Evolutionary conservation across 2,329 filamentous ascomycete species (phyloP).

Genomic region (Cytospora piceicola): DNA sequence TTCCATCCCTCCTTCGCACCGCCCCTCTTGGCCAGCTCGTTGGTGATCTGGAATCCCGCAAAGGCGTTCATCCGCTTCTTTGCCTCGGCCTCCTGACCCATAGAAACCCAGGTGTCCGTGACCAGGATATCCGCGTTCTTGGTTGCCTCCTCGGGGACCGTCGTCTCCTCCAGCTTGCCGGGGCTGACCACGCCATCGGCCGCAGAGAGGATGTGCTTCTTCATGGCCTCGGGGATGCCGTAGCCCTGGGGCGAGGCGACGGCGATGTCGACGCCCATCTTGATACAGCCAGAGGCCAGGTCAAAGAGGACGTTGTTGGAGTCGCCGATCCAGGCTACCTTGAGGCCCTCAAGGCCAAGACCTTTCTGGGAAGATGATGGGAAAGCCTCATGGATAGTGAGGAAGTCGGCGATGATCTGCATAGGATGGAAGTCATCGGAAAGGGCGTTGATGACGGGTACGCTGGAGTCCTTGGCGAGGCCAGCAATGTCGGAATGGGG

Average conservation of each 20-base stretch:
- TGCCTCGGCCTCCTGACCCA: constrained; percentile 92
- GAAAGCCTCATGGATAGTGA: constrained; percentile 85
- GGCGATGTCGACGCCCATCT: constrained; percentile 82
- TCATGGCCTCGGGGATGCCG: constrained; percentile 77
- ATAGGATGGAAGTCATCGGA: constrained; percentile 92
- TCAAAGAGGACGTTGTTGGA: constrained; percentile 98
- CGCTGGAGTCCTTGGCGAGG: constrained; percentile 72
- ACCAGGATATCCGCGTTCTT: constrained; percentile 87
- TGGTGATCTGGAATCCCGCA: constrained; percentile 87
- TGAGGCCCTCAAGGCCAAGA: constrained; percentile 78
- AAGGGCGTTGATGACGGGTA: constrained; percentile 85
- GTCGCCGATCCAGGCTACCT: constrained; percentile 95
- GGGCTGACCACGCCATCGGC: constrained; percentile 59
- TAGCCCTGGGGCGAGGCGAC: constrained; percentile 89
- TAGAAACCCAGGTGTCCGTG: constrained; percentile 97
- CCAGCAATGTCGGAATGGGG: constrained; percentile 74
- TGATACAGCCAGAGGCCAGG: constrained; percentile 82
- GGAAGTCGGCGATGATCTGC: constrained; percentile 91
- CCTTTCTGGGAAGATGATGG: constrained; percentile 47
- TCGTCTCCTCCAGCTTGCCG: constrained; percentile 75
- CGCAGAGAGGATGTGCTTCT: constrained; percentile 69
- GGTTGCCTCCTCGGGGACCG: constrained; percentile 80
- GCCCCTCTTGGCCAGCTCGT: constrained; percentile 78
- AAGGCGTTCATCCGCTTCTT: constrained; percentile 80
- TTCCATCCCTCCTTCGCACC: constrained; percentile 90